Conservation (phyloP, 2,329 filamentous ascomycete species). For the Fusarium camptoceras region DNA sequence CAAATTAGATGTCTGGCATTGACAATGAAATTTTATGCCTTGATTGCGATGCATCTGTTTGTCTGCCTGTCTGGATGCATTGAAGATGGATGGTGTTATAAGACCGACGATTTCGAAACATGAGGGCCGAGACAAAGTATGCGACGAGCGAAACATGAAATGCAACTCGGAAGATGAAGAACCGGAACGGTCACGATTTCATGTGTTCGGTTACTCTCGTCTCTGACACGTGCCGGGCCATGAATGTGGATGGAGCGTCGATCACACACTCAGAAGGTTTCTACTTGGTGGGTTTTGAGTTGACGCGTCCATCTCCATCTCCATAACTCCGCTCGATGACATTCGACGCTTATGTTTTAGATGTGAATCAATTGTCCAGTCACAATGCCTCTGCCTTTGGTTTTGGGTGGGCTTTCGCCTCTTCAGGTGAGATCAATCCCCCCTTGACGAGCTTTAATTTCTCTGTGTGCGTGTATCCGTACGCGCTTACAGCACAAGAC, state of each 20-base stretch:
- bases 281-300: constrained; percentile 32
- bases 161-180: constrained; percentile 35
- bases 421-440: constrained; percentile 21
- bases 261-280: constrained; percentile 29
- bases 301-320: constrained; percentile 33
- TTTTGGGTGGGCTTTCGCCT: constrained; percentile 6
- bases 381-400: constrained; percentile 9
- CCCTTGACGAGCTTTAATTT: constrained; percentile 25
- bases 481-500: constrained; percentile 2
- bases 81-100: not conserved
- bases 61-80: not conserved
- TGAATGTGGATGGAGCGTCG: constrained; percentile 19
- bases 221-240: constrained; percentile 12
- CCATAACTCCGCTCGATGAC: constrained; percentile 13
- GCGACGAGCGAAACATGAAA: constrained; percentile 23
- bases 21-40: constrained; percentile 26
- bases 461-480: not conserved
- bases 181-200: constrained; percentile 26
- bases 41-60: constrained; percentile 7
- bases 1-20: constrained; percentile 29
- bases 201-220: constrained; percentile 4
- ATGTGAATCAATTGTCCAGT: constrained; percentile 27
- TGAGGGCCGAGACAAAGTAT: constrained; percentile 10
- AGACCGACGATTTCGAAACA: constrained; percentile 17
- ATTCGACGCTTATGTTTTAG: constrained; percentile 30